Base-by-base conservation (phyloP, 768 basidiomycete genomes). In the Kwoniella newhampshirensis region DNA sequence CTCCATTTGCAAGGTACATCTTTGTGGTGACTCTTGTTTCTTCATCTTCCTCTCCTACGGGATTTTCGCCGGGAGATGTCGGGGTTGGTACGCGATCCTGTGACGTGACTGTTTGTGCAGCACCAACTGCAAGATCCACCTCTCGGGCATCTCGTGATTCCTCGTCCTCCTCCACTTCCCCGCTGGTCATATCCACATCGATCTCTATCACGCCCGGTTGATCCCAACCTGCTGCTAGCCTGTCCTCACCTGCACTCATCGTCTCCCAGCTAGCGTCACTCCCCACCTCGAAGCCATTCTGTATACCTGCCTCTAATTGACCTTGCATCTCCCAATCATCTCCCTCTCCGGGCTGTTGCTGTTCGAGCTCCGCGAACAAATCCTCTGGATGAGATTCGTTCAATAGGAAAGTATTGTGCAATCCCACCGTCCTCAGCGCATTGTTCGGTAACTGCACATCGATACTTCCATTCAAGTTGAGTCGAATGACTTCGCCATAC, bases 401-500 rank as follows among this genome's bases (percentile, higher is more conserved):
- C 36, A 96, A 77, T 61, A 85, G 82, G 9, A 87, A 89, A 45
- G 93, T 74, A 21, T 86, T 82, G 52, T 85, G 80, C 49, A 92
- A 70, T 2, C 86, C 83, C 53, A 88, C 84, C 11, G 78, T 72
- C 18, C 75, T 75, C 1, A 77, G 74, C 12, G 77, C 72, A 45
- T 79, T 80, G 64, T 85, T 83, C 13, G 89, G 85, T 57, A 91
- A 82, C 27, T 82, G 83, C 36, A 94, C 63, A 11, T 40, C 49
- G 37, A 68, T 32, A 9, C 23, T 61, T 84, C 91, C 73, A 81
- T 83, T 27, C 82, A 71, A 52, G 6, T 71, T 62, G 1, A 77
- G 62, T 30, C 67, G 83, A 17, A 51, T 54, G n/a, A 96, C 91
- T 78, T 94, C 89, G 21, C 92, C 92, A 52, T 89, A 84, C 92